Evolutionary conservation across 306 rosid species (phyloP).

Genomic region (Astragalus membranaceus): DNA sequence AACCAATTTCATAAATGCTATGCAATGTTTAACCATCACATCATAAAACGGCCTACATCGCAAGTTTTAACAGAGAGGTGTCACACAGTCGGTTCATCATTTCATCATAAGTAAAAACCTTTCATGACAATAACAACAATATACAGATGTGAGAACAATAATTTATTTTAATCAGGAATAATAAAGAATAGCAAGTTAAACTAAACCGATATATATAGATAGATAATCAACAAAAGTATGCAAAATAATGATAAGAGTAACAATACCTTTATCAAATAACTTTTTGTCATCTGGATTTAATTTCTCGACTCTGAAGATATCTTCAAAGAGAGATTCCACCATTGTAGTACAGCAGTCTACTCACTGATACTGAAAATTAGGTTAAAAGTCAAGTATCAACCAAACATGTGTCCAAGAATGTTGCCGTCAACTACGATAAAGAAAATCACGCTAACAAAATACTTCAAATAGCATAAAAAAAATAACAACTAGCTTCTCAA

Average conservation of each 20-base stretch:
- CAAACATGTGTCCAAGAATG: neutral
- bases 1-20: neutral
- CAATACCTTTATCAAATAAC: constrained; percentile 58
- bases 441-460: too few relatives aligned
- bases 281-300: constrained; percentile 33
- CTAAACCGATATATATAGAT: neutral
- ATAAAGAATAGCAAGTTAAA: neutral
- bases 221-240: neutral
- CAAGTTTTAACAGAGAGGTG: too few relatives aligned
- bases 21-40: neutral
- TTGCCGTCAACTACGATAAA: too few relatives aligned
- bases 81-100: neutral
- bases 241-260: neutral
- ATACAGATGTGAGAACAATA: neutral
- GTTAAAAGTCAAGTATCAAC: neutral
- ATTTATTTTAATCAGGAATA: neutral
- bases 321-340: constrained; percentile 86
- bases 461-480: too few relatives aligned
- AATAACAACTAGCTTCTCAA: too few relatives aligned
- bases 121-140: neutral
- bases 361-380: neutral
- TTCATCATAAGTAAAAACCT: neutral
- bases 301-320: constrained; percentile 61
- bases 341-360: constrained; percentile 10
- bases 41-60: neutral